These are phyloP conservation scores for Haplosporangium sp. DNA, from an alignment of 371 early-diverging fungal species.

Conservation along the genomic window DNA sequence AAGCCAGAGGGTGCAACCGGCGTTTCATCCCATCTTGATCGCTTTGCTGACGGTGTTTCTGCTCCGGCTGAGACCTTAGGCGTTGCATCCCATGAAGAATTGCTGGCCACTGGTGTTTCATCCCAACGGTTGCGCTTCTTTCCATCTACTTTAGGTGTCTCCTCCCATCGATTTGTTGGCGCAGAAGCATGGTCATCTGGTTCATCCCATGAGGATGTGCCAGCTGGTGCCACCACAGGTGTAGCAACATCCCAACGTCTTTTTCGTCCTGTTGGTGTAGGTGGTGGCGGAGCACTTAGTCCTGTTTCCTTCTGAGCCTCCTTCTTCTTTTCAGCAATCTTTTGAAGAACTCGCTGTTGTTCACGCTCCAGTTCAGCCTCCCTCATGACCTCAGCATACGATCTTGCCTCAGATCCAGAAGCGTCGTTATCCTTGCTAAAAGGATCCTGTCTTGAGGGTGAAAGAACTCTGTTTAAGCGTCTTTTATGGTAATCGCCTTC, in stretches of 20 bases:
- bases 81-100: constrained; percentile 76
- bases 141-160: constrained; percentile 71
- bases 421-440: constrained; percentile 67
- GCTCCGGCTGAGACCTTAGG: constrained; percentile 57
- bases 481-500: constrained; percentile 91
- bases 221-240: constrained; percentile 64
- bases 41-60: constrained; percentile 68
- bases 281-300: constrained; percentile 58
- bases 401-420: constrained; percentile 60
- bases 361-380: constrained; percentile 90
- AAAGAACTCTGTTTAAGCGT: constrained; percentile 82
- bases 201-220: constrained; percentile 75
- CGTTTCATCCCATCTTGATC: constrained; percentile 90
- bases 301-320: constrained; percentile 62
- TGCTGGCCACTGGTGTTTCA: constrained; percentile 65
- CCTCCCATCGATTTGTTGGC: constrained; percentile 73
- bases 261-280: constrained; percentile 63
- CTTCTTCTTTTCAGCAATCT: constrained; percentile 80
- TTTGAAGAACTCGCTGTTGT: constrained; percentile 72
- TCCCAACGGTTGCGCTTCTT: constrained; percentile 73
- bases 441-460: constrained; percentile 89
- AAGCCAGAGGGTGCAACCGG: constrained; percentile 71
- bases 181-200: constrained; percentile 60
- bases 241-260: constrained; percentile 91
- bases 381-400: constrained; percentile 90